These are phyloP conservation scores for Cicer bijugum DNA, from an alignment of 306 rosid genomes.

Conservation along the genomic window DNA sequence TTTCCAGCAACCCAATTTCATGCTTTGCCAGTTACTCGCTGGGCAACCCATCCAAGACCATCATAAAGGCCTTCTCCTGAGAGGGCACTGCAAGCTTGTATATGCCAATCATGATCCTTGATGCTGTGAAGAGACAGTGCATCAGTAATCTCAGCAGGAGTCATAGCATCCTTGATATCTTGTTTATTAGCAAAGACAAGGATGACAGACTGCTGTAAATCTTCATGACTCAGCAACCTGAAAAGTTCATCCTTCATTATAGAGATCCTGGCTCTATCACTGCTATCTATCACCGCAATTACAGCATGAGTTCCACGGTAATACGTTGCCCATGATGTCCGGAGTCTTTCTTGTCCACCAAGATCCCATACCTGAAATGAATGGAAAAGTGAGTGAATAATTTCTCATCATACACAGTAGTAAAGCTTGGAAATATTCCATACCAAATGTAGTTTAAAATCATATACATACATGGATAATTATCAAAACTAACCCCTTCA, in stretches of 20 bases:
- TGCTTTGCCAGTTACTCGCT: slow-evolving; percentile 79
- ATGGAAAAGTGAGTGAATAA: slow-evolving; percentile 30
- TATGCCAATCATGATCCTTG: slow-evolving; percentile 99
- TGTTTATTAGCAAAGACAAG: slow-evolving; percentile 94
- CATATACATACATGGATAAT: not conserved
- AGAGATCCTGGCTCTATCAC: slow-evolving; percentile 87
- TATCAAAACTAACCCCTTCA: not conserved
- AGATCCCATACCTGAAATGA: slow-evolving; percentile 92
- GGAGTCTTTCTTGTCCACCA: slow-evolving; percentile 94
- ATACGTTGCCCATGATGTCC: slow-evolving; percentile 98
- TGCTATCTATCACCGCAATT: slow-evolving; percentile 91
- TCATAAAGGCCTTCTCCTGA: slow-evolving; percentile 91
- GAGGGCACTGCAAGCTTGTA: slow-evolving; percentile 97
- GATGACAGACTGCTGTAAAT: slow-evolving; percentile 79
- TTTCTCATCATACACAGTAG: slow-evolving; percentile 9
- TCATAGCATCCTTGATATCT: slow-evolving; percentile 98
- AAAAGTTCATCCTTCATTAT: slow-evolving; percentile 96
- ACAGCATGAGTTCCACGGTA: slow-evolving; percentile 95
- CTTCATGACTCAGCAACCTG: slow-evolving; percentile 91
- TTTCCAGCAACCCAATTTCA: slow-evolving; percentile 43
- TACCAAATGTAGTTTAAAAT: slow-evolving; percentile 18
- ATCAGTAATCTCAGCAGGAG: slow-evolving; percentile 96
- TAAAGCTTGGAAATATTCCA: slow-evolving; percentile 18
- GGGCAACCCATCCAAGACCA: slow-evolving; percentile 96
- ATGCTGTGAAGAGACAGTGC: slow-evolving; percentile 94